Percentiles rank a stretch among this genome's conserved stretches.
phyloP scores from a whole-genome alignment of 164 flowering plant genomes.

The Vitis labrusca region DNA sequence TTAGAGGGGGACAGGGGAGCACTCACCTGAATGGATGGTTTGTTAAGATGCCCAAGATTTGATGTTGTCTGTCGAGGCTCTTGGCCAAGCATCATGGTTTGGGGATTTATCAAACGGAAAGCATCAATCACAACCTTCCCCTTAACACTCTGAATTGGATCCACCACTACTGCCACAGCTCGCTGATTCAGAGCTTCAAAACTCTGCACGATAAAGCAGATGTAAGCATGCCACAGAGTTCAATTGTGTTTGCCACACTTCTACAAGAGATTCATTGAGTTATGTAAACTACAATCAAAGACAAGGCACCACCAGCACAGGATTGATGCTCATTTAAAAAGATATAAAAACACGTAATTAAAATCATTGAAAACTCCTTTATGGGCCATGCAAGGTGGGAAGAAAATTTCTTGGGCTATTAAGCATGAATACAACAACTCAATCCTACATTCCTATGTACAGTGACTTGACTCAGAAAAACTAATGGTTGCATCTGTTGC shows the following conservation, averaged over 20 bases:
- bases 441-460: too few relatives aligned
- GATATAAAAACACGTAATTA: too few relatives aligned
- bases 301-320: too few relatives aligned
- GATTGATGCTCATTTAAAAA: too few relatives aligned
- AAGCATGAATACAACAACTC: too few relatives aligned
- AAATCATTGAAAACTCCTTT: too few relatives aligned
- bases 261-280: too few relatives aligned
- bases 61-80: conserved; percentile 97
- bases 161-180: conserved; percentile 86
- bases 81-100: conserved; percentile 93
- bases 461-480: too few relatives aligned
- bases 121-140: conserved; percentile 99
- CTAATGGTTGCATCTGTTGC: too few relatives aligned
- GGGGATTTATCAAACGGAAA: conserved; percentile 91
- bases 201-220: conserved; percentile 52
- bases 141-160: conserved; percentile 94
- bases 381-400: too few relatives aligned
- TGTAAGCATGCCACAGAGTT: neutral
- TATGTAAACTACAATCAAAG: too few relatives aligned
- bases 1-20: neutral
- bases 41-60: conserved; percentile 83
- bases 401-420: too few relatives aligned
- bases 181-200: conserved; percentile 88
- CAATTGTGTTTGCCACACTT: neutral
- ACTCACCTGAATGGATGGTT: conserved; percentile 76